phyloP scores from a whole-genome alignment of 208 protist genomes.

The Giardia duodenalis region DNA sequence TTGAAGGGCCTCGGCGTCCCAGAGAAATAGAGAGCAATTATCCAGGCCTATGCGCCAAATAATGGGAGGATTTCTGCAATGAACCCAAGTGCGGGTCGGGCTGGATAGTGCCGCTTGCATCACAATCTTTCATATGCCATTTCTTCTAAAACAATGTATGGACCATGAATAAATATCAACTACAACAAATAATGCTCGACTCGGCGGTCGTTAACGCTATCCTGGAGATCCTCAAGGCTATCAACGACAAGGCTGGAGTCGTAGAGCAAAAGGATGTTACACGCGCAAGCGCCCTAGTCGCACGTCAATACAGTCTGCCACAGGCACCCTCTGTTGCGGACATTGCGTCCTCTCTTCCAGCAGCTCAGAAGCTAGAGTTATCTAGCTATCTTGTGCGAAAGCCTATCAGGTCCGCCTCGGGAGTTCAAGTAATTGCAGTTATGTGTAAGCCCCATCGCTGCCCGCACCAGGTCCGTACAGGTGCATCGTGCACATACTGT shows the following conservation, averaged over 20 bases:
- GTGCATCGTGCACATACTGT: slow-evolving; percentile 68
- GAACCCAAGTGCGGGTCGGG: too few relatives aligned
- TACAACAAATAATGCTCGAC: background rate
- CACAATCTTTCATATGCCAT: too few relatives aligned
- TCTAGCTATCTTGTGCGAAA: slow-evolving; percentile 56
- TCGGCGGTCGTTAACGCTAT: background rate
- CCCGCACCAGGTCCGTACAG: slow-evolving; percentile 69
- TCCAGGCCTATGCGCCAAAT: too few relatives aligned
- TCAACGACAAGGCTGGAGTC: background rate
- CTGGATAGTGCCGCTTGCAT: too few relatives aligned
- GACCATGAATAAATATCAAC: too few relatives aligned
- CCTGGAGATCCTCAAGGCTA: background rate
- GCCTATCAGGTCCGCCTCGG: slow-evolving; percentile 68
- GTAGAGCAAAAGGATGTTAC: background rate
- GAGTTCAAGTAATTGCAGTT: slow-evolving; percentile 67
- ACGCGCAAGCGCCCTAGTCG: background rate
- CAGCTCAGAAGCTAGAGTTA: background rate
- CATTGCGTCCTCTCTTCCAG: background rate
- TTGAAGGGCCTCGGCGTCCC: too few relatives aligned
- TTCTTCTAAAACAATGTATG: too few relatives aligned
- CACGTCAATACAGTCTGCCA: background rate
- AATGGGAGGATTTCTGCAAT: too few relatives aligned
- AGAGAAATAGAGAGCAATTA: too few relatives aligned
- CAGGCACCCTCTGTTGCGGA: background rate
- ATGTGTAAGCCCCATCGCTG: slow-evolving; percentile 82